Evolutionary conservation across 305 asterid species (phyloP).

Genomic region (Rubia occidens): DNA sequence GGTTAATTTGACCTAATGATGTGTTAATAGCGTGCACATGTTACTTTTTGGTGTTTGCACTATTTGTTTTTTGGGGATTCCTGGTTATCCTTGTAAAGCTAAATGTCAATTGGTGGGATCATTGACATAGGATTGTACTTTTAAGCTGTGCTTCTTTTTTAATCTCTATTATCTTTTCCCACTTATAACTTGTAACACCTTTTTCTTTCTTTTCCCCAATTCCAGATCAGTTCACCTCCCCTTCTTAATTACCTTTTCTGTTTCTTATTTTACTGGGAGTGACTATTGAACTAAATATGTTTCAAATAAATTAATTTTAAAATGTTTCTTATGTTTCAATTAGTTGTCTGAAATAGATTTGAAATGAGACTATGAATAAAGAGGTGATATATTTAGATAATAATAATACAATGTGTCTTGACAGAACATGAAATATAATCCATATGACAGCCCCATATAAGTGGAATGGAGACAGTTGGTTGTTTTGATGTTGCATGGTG

Average conservation of each 20-base stretch:
- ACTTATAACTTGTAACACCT: not conserved
- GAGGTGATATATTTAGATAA: not conserved
- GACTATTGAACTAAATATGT: not conserved
- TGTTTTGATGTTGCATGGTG: slow-evolving; percentile 1
- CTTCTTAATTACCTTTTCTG: not conserved
- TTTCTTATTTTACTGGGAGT: not conserved
- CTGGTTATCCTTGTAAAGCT: slow-evolving; percentile 36
- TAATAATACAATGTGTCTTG: not conserved
- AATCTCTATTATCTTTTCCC: slow-evolving; percentile 11
- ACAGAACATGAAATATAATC: not conserved
- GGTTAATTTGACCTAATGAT: slow-evolving; percentile 68
- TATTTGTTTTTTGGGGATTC: slow-evolving; percentile 38
- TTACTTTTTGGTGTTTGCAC: slow-evolving; percentile 26
- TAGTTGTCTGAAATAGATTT: not conserved
- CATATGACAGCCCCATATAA: not conserved
- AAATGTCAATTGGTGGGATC: slow-evolving; percentile 36
- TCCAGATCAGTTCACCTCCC: slow-evolving; percentile 10
- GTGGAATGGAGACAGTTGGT: not conserved
- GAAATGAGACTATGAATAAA: not conserved
- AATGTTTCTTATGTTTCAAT: too few relatives aligned
- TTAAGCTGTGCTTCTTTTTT: slow-evolving; percentile 15
- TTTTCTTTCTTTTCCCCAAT: not conserved
- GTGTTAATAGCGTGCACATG: slow-evolving; percentile 30
- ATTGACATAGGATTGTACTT: slow-evolving; percentile 36
- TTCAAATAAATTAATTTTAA: too few relatives aligned